Base-by-base conservation (phyloP, 176 grass and related monocot genomes). In the Avena sativa region DNA sequence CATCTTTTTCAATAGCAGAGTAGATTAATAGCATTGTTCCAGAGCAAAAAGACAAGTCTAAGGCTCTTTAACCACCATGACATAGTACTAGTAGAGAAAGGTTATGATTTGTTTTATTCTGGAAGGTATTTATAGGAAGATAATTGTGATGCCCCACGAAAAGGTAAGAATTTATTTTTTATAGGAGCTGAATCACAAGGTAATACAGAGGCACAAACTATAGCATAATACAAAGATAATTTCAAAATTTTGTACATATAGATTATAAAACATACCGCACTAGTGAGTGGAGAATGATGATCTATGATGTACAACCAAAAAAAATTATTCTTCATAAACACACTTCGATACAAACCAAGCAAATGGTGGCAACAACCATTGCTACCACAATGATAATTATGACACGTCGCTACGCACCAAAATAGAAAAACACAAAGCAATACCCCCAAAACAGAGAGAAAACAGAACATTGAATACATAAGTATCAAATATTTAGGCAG, bases 321-420 rank as follows among this genome's bases (percentile, higher is more conserved):
- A 78, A 44, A 44, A 34, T 3, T 34, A 44, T 44, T 44, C 0
- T 44, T 44, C 6, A 44, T 44, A 44, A 44, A 44, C 6, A 44
- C 43, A 44, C 43, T 44, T 44, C 43, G 6, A 34, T 44, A 44
- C 8, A 44, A 44, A 44, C 5, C 43, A 44, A 66, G 19, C 58
- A 13, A 17, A 23, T 68, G 9, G 47, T 57, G 69, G 17, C 52
- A 89, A 76, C 71, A 65, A 53, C 20, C 48, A 81, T 81, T 43
- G 47, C 47, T 52, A 80, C 30, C 19, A 44, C 55, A 52, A 79
- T 80, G 28, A 34, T 34, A 14, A n/a, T 1, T 16, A 17, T 86
- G 61, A 12, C 74, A 19, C 4, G 12, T 85, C 14, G 1, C 25
- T 28, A 52, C 14, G 2, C 26, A 8, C 16, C 9, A 4, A 8